Conservation (phyloP, 2,329 filamentous ascomycete genomes). For the Alternaria longipes region DNA sequence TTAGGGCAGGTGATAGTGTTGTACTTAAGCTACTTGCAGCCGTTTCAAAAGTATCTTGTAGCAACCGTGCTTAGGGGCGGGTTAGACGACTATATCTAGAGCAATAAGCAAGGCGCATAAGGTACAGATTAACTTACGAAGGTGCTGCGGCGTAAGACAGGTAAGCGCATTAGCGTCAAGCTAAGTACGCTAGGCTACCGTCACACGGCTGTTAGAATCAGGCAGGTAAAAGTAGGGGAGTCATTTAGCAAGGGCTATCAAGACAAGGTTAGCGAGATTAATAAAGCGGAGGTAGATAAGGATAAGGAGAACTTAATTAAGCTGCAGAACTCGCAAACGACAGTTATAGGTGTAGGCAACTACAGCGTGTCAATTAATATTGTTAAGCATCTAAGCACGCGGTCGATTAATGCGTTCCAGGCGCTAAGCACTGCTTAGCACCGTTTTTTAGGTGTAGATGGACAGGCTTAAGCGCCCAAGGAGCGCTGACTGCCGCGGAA, state of each 20-base stretch:
- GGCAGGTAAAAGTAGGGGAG: conserved; percentile 20
- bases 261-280: conserved; percentile 24
- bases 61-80: conserved; percentile 12
- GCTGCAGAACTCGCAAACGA: conserved; percentile 22
- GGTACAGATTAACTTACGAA: conserved; percentile 13
- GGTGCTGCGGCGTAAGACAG: conserved; percentile 25
- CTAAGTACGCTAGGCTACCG: conserved; percentile 25
- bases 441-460: not conserved
- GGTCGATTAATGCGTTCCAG: conserved; percentile 28
- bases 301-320: conserved; percentile 15
- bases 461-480: not conserved
- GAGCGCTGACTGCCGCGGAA: not conserved
- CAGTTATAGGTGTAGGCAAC: conserved; percentile 13
- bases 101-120: not conserved
- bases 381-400: conserved; percentile 31
- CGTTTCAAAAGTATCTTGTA: conserved; percentile 31
- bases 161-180: conserved; percentile 21
- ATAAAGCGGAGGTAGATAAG: conserved; percentile 28
- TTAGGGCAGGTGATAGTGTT: conserved; percentile 31
- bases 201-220: conserved; percentile 27
- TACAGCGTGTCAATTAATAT: conserved; percentile 25
- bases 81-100: conserved; percentile 22
- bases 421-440: conserved; percentile 12
- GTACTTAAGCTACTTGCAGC: conserved; percentile 33
- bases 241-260: conserved; percentile 28